These are phyloP conservation scores for Nemania sp. DNA, from an alignment of 2,329 filamentous ascomycete species.

Conservation along the genomic window DNA sequence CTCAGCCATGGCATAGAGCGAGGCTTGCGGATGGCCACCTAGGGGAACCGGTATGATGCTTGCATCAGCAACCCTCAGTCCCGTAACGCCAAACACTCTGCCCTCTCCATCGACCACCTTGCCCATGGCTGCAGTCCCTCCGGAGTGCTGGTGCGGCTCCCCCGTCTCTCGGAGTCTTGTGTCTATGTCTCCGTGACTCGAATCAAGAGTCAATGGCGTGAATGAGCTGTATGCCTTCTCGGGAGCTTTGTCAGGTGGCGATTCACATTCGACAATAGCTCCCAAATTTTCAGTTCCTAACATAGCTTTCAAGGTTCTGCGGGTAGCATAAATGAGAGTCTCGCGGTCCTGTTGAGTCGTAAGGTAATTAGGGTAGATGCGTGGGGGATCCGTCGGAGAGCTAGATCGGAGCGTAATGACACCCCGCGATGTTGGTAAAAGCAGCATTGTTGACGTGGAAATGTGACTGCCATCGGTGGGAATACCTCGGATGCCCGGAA, in stretches of 20 bases:
- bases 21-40: slow-evolving; percentile 30
- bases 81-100: slow-evolving; percentile 29
- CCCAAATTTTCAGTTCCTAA: slow-evolving; percentile 22
- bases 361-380: slow-evolving; percentile 27
- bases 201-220: slow-evolving; percentile 26
- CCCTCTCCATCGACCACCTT: slow-evolving; percentile 30
- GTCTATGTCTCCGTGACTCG: slow-evolving; percentile 30
- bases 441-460: slow-evolving; percentile 33
- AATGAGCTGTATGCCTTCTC: slow-evolving; percentile 25
- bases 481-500: slow-evolving; percentile 30
- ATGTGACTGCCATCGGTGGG: slow-evolving; percentile 30
- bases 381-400: slow-evolving; percentile 19
- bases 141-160: slow-evolving; percentile 22
- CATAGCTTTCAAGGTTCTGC: slow-evolving; percentile 23
- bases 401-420: slow-evolving; percentile 25
- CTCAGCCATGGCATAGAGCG: slow-evolving; percentile 31
- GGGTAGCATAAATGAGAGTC: slow-evolving; percentile 25
- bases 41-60: slow-evolving; percentile 33
- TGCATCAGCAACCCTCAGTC: slow-evolving; percentile 31
- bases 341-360: slow-evolving; percentile 24
- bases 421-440: slow-evolving; percentile 30
- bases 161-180: slow-evolving; percentile 32
- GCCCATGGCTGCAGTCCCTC: slow-evolving; percentile 32
- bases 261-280: slow-evolving; percentile 28
- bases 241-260: slow-evolving; percentile 25